phyloP scores from a whole-genome alignment of 2,329 filamentous ascomycete genomes.

The Nemania diffusa region DNA sequence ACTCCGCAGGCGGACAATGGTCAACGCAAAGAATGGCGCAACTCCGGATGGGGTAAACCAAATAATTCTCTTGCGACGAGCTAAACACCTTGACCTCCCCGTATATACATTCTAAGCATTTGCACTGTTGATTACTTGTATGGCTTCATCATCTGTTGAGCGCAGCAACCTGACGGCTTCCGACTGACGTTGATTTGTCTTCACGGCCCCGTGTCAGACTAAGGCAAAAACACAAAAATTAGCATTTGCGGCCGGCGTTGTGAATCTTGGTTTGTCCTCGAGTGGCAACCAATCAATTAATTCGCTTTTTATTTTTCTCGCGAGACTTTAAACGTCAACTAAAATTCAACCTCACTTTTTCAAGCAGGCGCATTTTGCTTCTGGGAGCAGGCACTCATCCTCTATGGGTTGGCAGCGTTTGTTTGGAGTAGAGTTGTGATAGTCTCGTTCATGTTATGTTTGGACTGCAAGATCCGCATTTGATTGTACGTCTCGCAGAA shows the following conservation, averaged over 20 bases:
- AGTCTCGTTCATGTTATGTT: constrained; percentile 41
- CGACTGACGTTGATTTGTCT: constrained; percentile 36
- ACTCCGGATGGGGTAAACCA: constrained; percentile 65
- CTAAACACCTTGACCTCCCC: constrained; percentile 41
- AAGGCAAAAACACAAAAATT: constrained; percentile 45
- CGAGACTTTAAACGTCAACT: constrained; percentile 25
- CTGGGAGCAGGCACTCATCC: constrained; percentile 35
- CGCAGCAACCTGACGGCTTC: constrained; percentile 34
- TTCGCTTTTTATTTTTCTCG: constrained; percentile 38
- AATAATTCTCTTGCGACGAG: constrained; percentile 60
- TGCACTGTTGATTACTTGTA: constrained; percentile 39
- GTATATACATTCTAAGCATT: constrained; percentile 44
- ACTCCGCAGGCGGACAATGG: constrained; percentile 53
- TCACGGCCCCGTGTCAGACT: constrained; percentile 45
- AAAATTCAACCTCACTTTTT: constrained; percentile 32
- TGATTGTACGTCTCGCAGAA: constrained; percentile 6
- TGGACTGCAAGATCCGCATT: constrained; percentile 30
- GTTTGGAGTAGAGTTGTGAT: constrained; percentile 48
- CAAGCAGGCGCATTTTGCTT: constrained; percentile 41
- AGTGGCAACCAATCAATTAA: constrained; percentile 27
- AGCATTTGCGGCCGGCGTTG: constrained; percentile 50
- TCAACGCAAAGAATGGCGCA: constrained; percentile 66
- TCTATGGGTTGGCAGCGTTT: constrained; percentile 37
- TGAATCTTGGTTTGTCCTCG: constrained; percentile 41
- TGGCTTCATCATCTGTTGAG: constrained; percentile 34